Conservation (phyloP, 257 asterid species). For the Solanum clarkiae region DNA sequence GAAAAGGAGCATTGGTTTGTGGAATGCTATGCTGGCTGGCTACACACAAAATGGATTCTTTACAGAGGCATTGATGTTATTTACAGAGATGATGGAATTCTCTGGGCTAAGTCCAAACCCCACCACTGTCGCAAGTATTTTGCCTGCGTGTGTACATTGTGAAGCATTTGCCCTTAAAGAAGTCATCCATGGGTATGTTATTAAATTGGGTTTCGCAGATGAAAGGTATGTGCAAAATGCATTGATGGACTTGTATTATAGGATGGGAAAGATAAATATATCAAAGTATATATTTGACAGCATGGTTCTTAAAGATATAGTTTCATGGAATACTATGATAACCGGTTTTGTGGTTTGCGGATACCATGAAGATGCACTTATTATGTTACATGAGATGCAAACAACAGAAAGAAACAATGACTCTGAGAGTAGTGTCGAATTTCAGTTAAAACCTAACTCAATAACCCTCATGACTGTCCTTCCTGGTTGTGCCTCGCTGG, state of each 20-base stretch:
- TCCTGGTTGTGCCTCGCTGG: constrained; percentile 70
- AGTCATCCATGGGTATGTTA: constrained; percentile 64
- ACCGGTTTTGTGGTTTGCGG: constrained; percentile 79
- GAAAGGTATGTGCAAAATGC: constrained; percentile 74
- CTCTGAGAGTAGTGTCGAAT: neutral
- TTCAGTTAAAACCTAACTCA: constrained; percentile 47
- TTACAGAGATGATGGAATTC: constrained; percentile 35
- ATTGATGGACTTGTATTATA: constrained; percentile 75
- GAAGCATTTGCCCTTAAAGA: constrained; percentile 51
- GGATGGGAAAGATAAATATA: constrained; percentile 42
- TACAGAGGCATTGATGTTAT: constrained; percentile 37
- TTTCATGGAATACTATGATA: constrained; percentile 81
- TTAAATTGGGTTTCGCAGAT: constrained; percentile 53
- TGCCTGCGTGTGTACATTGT: constrained; percentile 80
- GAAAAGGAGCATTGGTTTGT: constrained; percentile 44
- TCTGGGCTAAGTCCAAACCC: constrained; percentile 47
- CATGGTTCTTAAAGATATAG: constrained; percentile 60
- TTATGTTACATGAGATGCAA: constrained; percentile 45
- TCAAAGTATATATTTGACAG: constrained; percentile 44
- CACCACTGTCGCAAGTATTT: constrained; percentile 72
- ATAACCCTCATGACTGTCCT: constrained; percentile 77
- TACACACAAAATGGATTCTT: constrained; percentile 66
- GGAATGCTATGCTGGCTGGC: constrained; percentile 96
- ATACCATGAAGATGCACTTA: constrained; percentile 55
- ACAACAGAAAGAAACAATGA: constrained; percentile 1